These are phyloP conservation scores for Pythium insidiosum DNA, from an alignment of 352 stramenopile genomes.

Conservation along the genomic window DNA sequence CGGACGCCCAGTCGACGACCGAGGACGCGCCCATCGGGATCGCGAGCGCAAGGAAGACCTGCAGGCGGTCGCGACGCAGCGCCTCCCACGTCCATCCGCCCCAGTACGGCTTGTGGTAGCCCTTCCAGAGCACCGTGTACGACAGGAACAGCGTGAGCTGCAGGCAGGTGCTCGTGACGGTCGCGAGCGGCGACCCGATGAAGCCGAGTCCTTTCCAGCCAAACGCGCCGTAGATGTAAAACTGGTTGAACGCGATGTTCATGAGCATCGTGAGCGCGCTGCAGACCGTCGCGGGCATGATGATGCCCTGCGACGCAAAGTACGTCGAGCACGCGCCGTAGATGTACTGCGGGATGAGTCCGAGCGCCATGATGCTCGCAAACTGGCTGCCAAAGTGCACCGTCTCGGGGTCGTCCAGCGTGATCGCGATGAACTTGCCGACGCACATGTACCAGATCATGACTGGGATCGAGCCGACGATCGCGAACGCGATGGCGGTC, in stretches of 20 bases:
- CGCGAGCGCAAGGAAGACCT: conserved; percentile 38
- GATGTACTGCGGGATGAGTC: conserved; percentile 33
- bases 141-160: conserved; percentile 32
- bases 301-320: conserved; percentile 31
- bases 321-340: conserved; percentile 32
- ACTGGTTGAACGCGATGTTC: conserved; percentile 32
- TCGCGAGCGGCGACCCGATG: conserved; percentile 36
- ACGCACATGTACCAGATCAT: conserved; percentile 43
- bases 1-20: conserved; percentile 37
- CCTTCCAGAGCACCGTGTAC: conserved; percentile 41
- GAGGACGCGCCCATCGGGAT: conserved; percentile 42
- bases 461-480: conserved; percentile 26
- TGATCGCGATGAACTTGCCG: conserved; percentile 28
- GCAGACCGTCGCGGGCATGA: conserved; percentile 34
- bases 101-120: conserved; percentile 42
- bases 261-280: conserved; percentile 27
- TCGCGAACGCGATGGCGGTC: conserved; percentile 26
- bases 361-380: conserved; percentile 25
- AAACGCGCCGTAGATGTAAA: conserved; percentile 32
- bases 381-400: conserved; percentile 29
- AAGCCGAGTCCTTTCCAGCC: conserved; percentile 26
- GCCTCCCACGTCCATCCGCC: conserved; percentile 31
- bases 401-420: conserved; percentile 31
- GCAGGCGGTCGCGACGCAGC: conserved; percentile 26
- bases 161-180: conserved; percentile 32